A percentile compares a stretch with the other conserved stretches of the same genome.
These are phyloP conservation scores for Candida khao-thaluensis DNA, from an alignment of 805 yeast species.

Conservation along the genomic window DNA sequence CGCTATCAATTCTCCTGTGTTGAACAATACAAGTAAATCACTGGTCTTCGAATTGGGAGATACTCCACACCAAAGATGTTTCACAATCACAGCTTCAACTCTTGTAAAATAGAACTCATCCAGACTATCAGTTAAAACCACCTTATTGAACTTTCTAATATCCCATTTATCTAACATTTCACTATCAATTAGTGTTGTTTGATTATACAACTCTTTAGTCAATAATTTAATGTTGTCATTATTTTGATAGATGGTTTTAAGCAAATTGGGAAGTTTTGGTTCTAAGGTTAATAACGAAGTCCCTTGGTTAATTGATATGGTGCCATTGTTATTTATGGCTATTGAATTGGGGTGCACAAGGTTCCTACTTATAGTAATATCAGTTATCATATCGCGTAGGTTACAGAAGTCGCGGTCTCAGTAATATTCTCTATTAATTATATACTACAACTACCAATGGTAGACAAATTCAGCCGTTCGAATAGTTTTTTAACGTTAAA, in stretches of 20 bases:
- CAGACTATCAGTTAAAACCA: constrained; percentile 26
- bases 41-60: constrained; percentile 25
- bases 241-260: constrained; percentile 22
- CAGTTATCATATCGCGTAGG: constrained; percentile 12
- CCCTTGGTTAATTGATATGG: constrained; percentile 36
- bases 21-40: constrained; percentile 33
- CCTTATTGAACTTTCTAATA: constrained; percentile 27
- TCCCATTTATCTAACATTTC: constrained; percentile 30
- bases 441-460: too few species aligned
- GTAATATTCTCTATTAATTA: too few species aligned
- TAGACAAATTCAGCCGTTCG: too few species aligned
- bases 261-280: constrained; percentile 36
- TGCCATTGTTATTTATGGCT: constrained; percentile 35
- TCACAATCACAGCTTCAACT: constrained; percentile 34
- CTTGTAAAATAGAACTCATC: constrained; percentile 29
- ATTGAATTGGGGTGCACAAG: constrained; percentile 22
- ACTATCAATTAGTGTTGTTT: constrained; percentile 24
- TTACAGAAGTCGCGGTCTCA: too few species aligned
- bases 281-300: constrained; percentile 34
- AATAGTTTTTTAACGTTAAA: too few species aligned
- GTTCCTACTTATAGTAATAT: constrained; percentile 11
- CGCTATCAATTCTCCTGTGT: constrained; percentile 38
- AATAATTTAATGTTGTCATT: constrained; percentile 4
- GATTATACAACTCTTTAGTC: constrained; percentile 25
- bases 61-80: constrained; percentile 35